Conservation (phyloP, 495 filamentous ascomycete genomes). For the Talaromyces wortmannii region DNA sequence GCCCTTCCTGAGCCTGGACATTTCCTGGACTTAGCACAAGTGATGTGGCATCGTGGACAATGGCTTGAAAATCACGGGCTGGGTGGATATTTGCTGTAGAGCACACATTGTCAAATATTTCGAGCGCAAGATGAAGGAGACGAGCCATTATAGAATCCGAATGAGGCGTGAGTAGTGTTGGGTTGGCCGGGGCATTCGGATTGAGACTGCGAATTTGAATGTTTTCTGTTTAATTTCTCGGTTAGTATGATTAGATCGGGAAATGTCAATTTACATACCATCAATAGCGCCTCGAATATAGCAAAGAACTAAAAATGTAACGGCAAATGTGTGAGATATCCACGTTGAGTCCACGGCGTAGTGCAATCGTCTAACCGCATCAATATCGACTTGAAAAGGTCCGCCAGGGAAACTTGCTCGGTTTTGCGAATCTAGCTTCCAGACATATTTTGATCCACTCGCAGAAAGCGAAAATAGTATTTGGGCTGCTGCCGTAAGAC, state of each 20-base stretch:
- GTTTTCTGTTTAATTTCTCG: neutral
- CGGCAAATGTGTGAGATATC: slow-evolving; percentile 15
- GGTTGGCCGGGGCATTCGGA: neutral
- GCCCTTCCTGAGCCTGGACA: neutral
- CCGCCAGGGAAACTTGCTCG: slow-evolving; percentile 7
- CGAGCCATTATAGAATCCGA: slow-evolving; percentile 8
- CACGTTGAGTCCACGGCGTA: slow-evolving; percentile 13
- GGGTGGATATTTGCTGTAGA: slow-evolving; percentile 7
- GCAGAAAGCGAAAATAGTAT: slow-evolving; percentile 10
- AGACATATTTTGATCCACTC: slow-evolving; percentile 5
- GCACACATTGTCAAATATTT: slow-evolving; percentile 12
- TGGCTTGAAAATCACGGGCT: slow-evolving; percentile 12
- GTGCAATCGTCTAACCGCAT: slow-evolving; percentile 7
- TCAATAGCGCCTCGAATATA: slow-evolving; percentile 11
- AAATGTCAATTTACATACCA: slow-evolving; percentile 2
- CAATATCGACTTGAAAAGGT: slow-evolving; percentile 7
- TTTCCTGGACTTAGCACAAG: slow-evolving; percentile 7
- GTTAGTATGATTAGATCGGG: neutral
- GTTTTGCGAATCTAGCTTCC: slow-evolving; percentile 7
- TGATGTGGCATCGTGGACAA: slow-evolving; percentile 12
- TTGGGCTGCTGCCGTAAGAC: slow-evolving; percentile 11
- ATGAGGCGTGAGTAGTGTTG: slow-evolving; percentile 2
- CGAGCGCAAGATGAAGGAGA: slow-evolving; percentile 8
- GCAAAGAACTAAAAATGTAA: slow-evolving; percentile 11
- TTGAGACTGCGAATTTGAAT: neutral